A percentile compares a stretch with the other conserved stretches of the same genome.
These are phyloP conservation scores for Houttuynia cordata DNA, from an alignment of 164 flowering plant genomes.

Conservation along the genomic window DNA sequence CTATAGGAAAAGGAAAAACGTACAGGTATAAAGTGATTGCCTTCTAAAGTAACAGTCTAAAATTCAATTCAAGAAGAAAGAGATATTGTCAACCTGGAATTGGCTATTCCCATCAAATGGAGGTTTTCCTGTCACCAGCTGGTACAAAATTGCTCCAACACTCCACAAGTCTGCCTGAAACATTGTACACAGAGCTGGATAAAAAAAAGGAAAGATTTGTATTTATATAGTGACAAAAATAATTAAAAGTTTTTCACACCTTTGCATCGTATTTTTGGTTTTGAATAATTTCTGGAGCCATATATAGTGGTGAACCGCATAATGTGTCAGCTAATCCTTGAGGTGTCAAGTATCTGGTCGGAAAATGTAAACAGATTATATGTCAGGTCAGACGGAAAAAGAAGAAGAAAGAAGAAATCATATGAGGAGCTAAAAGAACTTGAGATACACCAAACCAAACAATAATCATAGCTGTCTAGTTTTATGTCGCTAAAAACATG, in stretches of 20 bases:
- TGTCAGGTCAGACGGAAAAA: too few species aligned
- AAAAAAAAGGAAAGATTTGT: constrained; percentile 1
- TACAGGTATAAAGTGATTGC: background rate
- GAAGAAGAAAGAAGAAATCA: too few species aligned
- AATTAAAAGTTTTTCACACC: constrained; percentile 16
- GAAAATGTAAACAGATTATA: background rate
- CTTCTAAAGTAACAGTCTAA: background rate
- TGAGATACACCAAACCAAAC: too few species aligned
- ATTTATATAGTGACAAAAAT: background rate
- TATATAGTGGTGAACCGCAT: constrained; percentile 62
- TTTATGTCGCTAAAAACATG: too few species aligned
- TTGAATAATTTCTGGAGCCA: constrained; percentile 65
- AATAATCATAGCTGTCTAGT: too few species aligned
- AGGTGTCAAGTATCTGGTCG: constrained; percentile 34
- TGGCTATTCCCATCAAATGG: constrained; percentile 50
- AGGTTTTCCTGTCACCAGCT: constrained; percentile 50
- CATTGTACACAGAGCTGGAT: background rate
- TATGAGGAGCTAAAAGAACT: too few species aligned
- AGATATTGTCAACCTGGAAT: constrained; percentile 29
- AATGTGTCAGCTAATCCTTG: constrained; percentile 49
- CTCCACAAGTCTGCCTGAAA: constrained; percentile 66
- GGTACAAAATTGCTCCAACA: constrained; percentile 53
- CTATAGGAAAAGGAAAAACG: constrained; percentile 15
- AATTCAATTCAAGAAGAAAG: background rate
- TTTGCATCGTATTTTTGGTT: constrained; percentile 51